Conservation (phyloP, 2,329 filamentous ascomycete species). For the Xenoacremonium recifei region DNA sequence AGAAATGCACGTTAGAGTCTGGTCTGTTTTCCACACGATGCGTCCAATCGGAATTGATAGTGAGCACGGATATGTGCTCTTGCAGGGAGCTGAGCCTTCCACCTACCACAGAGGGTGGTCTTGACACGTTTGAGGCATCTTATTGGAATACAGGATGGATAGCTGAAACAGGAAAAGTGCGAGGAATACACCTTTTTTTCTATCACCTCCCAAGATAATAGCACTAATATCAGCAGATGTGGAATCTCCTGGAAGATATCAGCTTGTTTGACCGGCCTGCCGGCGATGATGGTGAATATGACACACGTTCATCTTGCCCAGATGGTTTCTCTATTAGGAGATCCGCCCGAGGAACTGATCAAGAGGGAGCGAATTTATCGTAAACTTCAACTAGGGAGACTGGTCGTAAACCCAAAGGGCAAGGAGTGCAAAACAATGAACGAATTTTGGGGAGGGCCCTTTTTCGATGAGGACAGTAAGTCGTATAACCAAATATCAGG, state of each 20-base stretch:
- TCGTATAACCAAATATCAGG: too few relatives aligned
- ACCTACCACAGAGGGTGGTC: too few relatives aligned
- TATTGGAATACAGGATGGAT: too few relatives aligned
- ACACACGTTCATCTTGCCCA: constrained; percentile 21
- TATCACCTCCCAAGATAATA: not conserved
- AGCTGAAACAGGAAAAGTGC: too few relatives aligned
- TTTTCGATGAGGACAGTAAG: constrained; percentile 15
- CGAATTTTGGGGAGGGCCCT: constrained; percentile 19
- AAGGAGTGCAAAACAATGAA: constrained; percentile 17
- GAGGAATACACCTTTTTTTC: not conserved
- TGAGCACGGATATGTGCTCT: too few relatives aligned
- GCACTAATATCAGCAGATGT: constrained; percentile 17
- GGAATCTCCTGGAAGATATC: constrained; percentile 20
- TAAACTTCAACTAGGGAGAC: constrained; percentile 2
- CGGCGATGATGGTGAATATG: constrained; percentile 19
- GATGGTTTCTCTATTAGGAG: constrained; percentile 16
- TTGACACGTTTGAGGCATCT: too few relatives aligned
- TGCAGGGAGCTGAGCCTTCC: too few relatives aligned
- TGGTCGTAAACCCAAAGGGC: constrained; percentile 1
- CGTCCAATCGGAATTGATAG: too few relatives aligned
- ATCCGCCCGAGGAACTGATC: constrained; percentile 12
- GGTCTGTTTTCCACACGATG: too few relatives aligned
- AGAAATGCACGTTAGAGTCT: too few relatives aligned
- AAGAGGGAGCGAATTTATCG: constrained; percentile 16
- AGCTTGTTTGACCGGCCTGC: constrained; percentile 15